Conservation (phyloP, 495 filamentous ascomycete genomes). For the Podospora didyma region DNA sequence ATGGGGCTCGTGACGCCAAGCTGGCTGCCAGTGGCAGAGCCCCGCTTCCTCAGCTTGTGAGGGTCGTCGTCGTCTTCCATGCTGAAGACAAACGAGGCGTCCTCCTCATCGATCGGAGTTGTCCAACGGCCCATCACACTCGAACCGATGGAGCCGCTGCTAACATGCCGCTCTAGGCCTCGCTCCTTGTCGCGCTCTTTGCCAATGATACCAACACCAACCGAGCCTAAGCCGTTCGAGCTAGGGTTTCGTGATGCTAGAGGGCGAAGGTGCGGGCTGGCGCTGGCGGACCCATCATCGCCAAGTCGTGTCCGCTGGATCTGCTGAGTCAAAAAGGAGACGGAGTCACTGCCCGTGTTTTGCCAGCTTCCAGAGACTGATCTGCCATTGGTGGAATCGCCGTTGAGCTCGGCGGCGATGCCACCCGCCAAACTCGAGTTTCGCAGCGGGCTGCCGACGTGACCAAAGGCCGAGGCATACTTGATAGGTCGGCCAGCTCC, state of each 20-base stretch:
- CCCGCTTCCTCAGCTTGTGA: conserved; percentile 41
- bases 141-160: conserved; percentile 47
- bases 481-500: conserved; percentile 30
- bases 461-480: conserved; percentile 61
- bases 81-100: conserved; percentile 69
- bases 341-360: conserved; percentile 43
- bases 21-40: conserved; percentile 25
- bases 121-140: conserved; percentile 49
- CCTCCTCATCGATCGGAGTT: conserved; percentile 71
- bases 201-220: conserved; percentile 27
- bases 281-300: conserved; percentile 32
- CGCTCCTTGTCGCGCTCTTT: conserved; percentile 31
- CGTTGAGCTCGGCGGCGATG: conserved; percentile 56
- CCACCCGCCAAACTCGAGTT: conserved; percentile 73
- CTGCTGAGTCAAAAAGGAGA: conserved; percentile 70
- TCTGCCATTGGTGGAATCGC: conserved; percentile 15
- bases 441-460: conserved; percentile 90
- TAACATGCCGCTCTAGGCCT: conserved; percentile 47
- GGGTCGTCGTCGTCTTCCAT: conserved; percentile 73
- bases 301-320: conserved; percentile 53
- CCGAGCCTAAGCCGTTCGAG: conserved; percentile 17
- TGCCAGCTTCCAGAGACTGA: conserved; percentile 32
- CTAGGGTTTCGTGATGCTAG: conserved; percentile 28
- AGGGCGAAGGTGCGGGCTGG: conserved; percentile 39
- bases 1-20: conserved; percentile 30